These are phyloP conservation scores for Cymbidium sinense DNA, from an alignment of 106 monocot species.

Conservation along the genomic window DNA sequence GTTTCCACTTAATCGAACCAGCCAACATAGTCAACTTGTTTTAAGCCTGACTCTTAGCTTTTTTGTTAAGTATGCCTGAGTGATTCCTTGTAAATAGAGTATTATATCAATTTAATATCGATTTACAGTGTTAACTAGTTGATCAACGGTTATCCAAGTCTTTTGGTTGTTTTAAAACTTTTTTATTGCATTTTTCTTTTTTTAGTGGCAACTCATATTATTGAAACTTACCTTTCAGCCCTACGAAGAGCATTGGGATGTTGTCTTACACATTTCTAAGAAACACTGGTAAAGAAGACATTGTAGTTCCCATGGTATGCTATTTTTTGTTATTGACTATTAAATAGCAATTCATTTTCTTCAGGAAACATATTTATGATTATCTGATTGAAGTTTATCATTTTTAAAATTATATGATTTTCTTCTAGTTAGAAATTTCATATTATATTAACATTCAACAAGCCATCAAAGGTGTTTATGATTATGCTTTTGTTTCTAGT, in stretches of 20 bases:
- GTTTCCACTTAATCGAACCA: too few species aligned
- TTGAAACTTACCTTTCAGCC: constrained; percentile 23
- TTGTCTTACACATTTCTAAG: constrained; percentile 88
- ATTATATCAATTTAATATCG: background rate
- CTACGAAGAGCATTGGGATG: constrained; percentile 86
- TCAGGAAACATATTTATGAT: background rate
- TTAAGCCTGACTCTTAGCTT: too few species aligned
- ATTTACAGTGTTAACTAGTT: background rate
- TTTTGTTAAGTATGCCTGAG: background rate
- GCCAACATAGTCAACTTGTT: too few species aligned
- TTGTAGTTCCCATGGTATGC: constrained; percentile 92
- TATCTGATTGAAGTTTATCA: background rate
- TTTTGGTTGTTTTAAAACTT: background rate
- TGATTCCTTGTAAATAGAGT: background rate
- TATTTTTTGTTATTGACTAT: background rate
- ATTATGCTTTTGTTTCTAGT: background rate
- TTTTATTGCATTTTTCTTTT: background rate
- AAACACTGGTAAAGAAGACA: constrained; percentile 84
- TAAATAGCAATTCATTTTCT: background rate
- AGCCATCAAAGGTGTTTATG: background rate
- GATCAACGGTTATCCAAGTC: background rate
- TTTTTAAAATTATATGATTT: background rate
- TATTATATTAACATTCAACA: background rate
- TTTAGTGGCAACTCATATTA: background rate
- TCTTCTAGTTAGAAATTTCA: background rate